Evolutionary conservation across 2,329 filamentous ascomycete genomes (phyloP).

Genomic region (Xylaria sp.): DNA sequence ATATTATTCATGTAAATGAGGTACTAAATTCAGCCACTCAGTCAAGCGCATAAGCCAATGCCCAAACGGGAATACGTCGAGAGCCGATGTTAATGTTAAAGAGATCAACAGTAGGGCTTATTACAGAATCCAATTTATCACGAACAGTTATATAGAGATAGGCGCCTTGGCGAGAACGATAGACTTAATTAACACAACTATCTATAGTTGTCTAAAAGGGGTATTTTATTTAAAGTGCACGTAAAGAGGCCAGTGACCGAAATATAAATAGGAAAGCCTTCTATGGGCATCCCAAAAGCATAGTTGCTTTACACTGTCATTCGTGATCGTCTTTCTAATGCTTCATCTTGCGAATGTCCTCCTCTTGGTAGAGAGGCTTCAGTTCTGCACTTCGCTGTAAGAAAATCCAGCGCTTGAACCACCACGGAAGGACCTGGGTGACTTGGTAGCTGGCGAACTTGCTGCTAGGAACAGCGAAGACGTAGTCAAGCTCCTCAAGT

Average conservation of each 20-base stretch:
- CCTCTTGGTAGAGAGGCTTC: constrained; percentile 38
- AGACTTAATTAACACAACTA: constrained; percentile 12
- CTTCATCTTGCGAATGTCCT: not conserved
- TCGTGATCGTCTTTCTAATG: not conserved
- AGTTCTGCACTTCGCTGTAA: constrained; percentile 40
- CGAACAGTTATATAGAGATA: not conserved
- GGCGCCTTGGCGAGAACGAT: not conserved
- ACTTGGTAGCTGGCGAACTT: constrained; percentile 51
- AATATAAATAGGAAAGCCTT: not conserved
- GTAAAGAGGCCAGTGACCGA: not conserved
- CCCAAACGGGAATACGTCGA: too few species aligned
- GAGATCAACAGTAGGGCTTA: not conserved
- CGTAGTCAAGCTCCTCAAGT: constrained; percentile 56
- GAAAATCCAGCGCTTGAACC: constrained; percentile 44
- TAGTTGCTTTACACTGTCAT: not conserved
- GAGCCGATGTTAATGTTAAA: not conserved
- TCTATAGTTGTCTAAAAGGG: constrained; percentile 13
- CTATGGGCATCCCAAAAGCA: not conserved
- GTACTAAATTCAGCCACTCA: too few species aligned
- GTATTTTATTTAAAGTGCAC: constrained; percentile 11
- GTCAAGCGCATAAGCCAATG: too few species aligned
- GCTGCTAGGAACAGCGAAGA: constrained; percentile 50
- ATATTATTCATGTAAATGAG: too few species aligned
- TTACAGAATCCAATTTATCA: not conserved
- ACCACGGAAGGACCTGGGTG: constrained; percentile 46